A percentile compares a stretch with the other conserved stretches of the same genome.
phyloP scores from a whole-genome alignment of 2,329 filamentous ascomycete species.

The Emmonsiellopsis sp. region DNA sequence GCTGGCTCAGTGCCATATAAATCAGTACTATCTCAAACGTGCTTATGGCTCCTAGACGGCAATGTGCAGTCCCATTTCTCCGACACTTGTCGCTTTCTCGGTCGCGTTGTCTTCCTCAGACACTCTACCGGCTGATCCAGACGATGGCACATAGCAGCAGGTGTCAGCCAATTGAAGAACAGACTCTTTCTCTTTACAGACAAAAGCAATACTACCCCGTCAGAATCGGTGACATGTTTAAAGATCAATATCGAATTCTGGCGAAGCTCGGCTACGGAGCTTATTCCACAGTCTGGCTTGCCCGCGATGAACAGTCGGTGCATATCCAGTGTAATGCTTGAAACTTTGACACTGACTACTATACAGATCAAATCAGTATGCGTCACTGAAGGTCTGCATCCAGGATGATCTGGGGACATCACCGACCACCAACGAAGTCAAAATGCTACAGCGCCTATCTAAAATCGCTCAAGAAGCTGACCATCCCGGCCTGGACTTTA shows the following conservation, averaged over 20 bases:
- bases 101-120: not conserved
- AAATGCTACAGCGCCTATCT: conserved; percentile 14
- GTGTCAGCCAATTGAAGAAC: not conserved
- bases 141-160: not conserved
- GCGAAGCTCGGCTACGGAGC: not conserved
- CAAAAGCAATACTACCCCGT: not conserved
- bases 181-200: not conserved
- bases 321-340: too few species aligned
- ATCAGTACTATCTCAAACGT: not conserved
- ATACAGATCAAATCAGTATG: conserved; percentile 10
- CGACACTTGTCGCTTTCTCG: not conserved
- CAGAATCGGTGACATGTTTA: not conserved
- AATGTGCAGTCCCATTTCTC: too few species aligned
- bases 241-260: not conserved
- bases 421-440: conserved; percentile 16
- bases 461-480: conserved; percentile 7
- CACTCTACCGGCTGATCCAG: not conserved
- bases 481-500: conserved; percentile 14
- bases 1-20: not conserved
- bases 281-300: not conserved
- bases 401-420: conserved; percentile 8
- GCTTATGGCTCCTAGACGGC: not conserved
- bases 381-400: conserved; percentile 16
- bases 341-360: not conserved
- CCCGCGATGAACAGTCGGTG: not conserved